Conservation (phyloP, 176 grass and related monocot species). For the Oryza brachyantha region DNA sequence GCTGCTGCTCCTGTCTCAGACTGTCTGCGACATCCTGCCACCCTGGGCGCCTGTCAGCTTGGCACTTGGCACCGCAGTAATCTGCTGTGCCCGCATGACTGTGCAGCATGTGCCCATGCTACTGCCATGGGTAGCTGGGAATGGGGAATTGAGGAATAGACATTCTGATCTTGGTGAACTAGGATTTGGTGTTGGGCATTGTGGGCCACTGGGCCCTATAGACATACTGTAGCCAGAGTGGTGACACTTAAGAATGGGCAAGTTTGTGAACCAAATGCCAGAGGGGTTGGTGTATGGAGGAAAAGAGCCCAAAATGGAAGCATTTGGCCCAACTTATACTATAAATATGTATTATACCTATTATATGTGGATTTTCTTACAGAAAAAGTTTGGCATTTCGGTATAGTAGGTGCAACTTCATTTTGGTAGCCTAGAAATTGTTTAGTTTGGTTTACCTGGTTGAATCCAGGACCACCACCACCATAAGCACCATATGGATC, state of each 20-base stretch:
- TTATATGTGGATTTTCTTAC: neutral
- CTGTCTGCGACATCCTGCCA: too few relatives aligned
- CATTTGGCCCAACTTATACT: neutral
- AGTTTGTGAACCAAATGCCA: neutral
- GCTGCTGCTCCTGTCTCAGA: too few relatives aligned
- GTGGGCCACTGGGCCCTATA: neutral
- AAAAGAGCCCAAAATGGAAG: neutral
- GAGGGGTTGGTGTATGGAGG: neutral
- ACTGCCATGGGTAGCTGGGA: too few relatives aligned
- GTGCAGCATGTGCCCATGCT: too few relatives aligned
- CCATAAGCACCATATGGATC: constrained; percentile 92
- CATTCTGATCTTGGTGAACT: too few relatives aligned
- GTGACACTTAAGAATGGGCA: neutral
- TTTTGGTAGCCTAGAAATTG: neutral
- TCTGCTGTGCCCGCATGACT: too few relatives aligned
- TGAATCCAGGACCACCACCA: constrained; percentile 61
- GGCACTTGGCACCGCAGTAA: too few relatives aligned
- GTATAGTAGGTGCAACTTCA: neutral
- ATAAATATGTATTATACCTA: neutral
- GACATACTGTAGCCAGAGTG: neutral
- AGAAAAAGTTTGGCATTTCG: neutral
- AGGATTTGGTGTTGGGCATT: too few relatives aligned
- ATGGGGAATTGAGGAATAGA: too few relatives aligned
- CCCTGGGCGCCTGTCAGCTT: too few relatives aligned
- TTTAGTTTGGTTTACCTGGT: constrained; percentile 52